Base-by-base conservation (phyloP, 2,329 filamentous ascomycete species). In the Trichoderma sp. region DNA sequence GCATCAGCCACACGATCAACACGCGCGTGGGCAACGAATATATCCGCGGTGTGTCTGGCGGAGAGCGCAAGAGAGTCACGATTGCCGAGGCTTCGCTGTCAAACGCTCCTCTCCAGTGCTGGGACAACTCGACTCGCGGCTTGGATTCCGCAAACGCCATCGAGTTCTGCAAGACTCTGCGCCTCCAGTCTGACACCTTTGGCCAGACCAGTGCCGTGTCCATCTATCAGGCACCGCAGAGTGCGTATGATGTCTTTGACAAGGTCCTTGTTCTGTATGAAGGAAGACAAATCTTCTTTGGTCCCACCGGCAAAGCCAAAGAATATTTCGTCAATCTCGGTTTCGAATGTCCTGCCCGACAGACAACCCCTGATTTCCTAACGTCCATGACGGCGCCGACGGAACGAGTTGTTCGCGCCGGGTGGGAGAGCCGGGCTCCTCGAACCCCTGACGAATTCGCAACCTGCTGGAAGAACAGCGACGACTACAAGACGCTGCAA, bases 211-310 rank as follows among this genome's bases (percentile, higher is more conserved):
- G 81, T 1, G 77, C 76, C 66, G 82, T 85, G 43, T 79, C 82
- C 50, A 83, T 84, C 69, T 85, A 85, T 68, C 5, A 89, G 71
- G 87, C 87, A 1, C 52, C 59, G 12, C 61, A 66, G 7, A 57
- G 61, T 12, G 68, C 68, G 1, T 71, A 68, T 24, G 64, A 67
- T 48, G 51, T 87, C 1, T 90, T 91, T 69, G 88, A 90, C 76
- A 90, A 72, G 45, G 71, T 87, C 0, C 78, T 88, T 2, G 79
- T 91, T 0, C 80, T 91, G 1, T 88, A 90, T 71, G 84, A 89
- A 68, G 88, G 88, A 7, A 83, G 84, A 63, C 87, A 89, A 69
- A 85, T 90, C 61, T 91, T 83, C 76, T 91, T 88, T 69, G 89
- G 89, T 5, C 79, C 77, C 3, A 82, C 82, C 0, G 79, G 80